Base-by-base conservation (phyloP, 139 green algal genomes). In the Pycnococcus provasolii region DNA sequence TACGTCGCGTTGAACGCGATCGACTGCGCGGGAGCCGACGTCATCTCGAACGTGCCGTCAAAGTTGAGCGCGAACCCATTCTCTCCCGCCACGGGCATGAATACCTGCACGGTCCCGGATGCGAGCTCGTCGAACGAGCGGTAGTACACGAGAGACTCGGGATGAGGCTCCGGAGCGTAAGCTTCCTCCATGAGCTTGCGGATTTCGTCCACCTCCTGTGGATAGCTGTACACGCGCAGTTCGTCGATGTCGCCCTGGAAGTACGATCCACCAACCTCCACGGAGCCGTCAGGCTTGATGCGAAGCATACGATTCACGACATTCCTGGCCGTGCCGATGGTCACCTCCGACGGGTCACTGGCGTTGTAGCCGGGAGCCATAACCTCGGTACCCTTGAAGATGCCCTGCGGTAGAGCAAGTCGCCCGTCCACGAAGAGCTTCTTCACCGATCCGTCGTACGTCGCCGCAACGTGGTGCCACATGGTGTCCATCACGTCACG, bases 401-500 rank as follows among this genome's bases (percentile, higher is more conserved):
- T 6, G 11, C 8, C 8, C 60, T 66, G 60, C n/a, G 26, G 41
- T 6, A 55, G 6, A 42, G 50, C 60, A 11, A 66, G 60, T 42
- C 52, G 5, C 11, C 60, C 60, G 39, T 66, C n/a, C 15, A 66
- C 60, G 60, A 53, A 66, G 8, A 66, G 41, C n/a, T 11, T 15
- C 60, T 66, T 66, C 9, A 45, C 57, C 11, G n/a, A 40, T n/a
- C 54, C 54, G 13, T 61, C 54, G 39, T 53, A 66, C 11, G 52
- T 42, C 11, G 60, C 60, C 11, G 60, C 60, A 13, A 66, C 60
- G 60, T 66, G 60, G 60, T 66, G 60, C 60, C 60, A 66, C 26
- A 26, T 26, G 26, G 26, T 26, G 26, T 26, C 26, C 26, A 26
- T 26, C 26, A 26, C 26, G 26, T 26, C 26, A 26, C 26, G 26